A percentile compares a stretch with the other conserved stretches of the same genome.
phyloP scores from a whole-genome alignment of 2,329 filamentous ascomycete genomes.

The Diaporthe capsici region DNA sequence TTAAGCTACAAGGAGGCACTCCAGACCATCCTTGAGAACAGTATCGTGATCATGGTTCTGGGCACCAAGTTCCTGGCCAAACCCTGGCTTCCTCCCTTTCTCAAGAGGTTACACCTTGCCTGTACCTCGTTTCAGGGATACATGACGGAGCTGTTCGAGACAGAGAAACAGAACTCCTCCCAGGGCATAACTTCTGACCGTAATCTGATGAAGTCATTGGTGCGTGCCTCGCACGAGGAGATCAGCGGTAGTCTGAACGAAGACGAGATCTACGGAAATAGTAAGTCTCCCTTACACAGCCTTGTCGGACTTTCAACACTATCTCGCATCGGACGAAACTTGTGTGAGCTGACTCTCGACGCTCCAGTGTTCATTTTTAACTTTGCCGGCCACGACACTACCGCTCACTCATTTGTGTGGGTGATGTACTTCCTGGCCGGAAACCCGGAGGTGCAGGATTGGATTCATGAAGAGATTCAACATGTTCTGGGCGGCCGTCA shows the following conservation, averaged over 20 bases:
- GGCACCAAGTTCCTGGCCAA: constrained; percentile 47
- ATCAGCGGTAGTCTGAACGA: constrained; percentile 49
- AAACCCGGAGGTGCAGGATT: constrained; percentile 60
- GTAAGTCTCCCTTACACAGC: background rate
- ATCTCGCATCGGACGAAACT: background rate
- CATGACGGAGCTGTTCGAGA: constrained; percentile 50
- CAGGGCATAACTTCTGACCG: background rate
- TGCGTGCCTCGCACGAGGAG: constrained; percentile 29
- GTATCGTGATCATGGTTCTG: constrained; percentile 49
- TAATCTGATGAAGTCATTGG: constrained; percentile 23
- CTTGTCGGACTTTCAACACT: too few species aligned
- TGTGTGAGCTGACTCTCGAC: background rate
- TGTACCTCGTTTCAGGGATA: constrained; percentile 47
- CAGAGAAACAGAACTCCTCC: constrained; percentile 44
- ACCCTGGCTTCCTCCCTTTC: constrained; percentile 66
- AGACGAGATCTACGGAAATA: constrained; percentile 63
- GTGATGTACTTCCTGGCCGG: constrained; percentile 59
- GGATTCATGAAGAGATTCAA: constrained; percentile 58
- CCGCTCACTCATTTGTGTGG: constrained; percentile 60
- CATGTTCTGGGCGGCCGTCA: constrained; percentile 44
- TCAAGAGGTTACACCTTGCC: constrained; percentile 44
- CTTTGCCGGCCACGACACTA: constrained; percentile 66
- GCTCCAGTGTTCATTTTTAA: constrained; percentile 59
- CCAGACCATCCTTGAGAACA: constrained; percentile 49
- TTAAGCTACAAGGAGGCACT: constrained; percentile 49